phyloP scores from a whole-genome alignment of 768 basidiomycete species.

The Lactarius evosmus region DNA sequence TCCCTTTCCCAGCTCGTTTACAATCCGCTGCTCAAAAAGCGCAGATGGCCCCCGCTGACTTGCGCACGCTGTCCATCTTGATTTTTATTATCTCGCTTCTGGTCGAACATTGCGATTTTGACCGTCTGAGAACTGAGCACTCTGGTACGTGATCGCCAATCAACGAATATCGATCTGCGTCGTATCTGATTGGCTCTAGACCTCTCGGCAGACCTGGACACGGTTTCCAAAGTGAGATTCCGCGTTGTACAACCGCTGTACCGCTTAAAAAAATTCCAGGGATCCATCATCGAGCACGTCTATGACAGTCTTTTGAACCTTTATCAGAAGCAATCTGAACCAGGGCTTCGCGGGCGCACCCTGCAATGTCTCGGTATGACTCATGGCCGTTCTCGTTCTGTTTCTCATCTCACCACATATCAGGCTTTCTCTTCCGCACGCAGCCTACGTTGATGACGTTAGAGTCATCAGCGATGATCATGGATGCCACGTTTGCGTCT shows the following conservation, averaged over 20 bases:
- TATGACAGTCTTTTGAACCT: slow-evolving; percentile 70
- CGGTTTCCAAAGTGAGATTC: slow-evolving; percentile 21
- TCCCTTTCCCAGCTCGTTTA: slow-evolving; percentile 49
- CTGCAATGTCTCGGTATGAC: slow-evolving; percentile 79
- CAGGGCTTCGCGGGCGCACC: slow-evolving; percentile 62
- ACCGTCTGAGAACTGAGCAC: slow-evolving; percentile 61
- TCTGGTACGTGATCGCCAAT: slow-evolving; percentile 44
- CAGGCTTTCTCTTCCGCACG: slow-evolving; percentile 89
- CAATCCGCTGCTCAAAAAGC: slow-evolving; percentile 53
- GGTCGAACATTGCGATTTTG: slow-evolving; percentile 87
- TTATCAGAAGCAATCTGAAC: slow-evolving; percentile 61
- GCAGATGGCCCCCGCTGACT: slow-evolving; percentile 47
- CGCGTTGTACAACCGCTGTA: background rate
- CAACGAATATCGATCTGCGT: background rate
- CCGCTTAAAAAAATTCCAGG: slow-evolving; percentile 38
- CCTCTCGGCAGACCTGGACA: slow-evolving; percentile 26
- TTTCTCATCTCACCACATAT: slow-evolving; percentile 3
- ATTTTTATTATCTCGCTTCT: slow-evolving; percentile 84
- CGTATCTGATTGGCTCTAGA: slow-evolving; percentile 11
- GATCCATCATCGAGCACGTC: slow-evolving; percentile 77
- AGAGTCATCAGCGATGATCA: slow-evolving; percentile 72
- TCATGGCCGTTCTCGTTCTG: background rate
- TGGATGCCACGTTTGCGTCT: slow-evolving; percentile 85
- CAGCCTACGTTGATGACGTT: slow-evolving; percentile 89
- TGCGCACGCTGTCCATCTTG: slow-evolving; percentile 59